Evolutionary conservation across 495 filamentous ascomycete genomes (phyloP).

Genomic region (Aspergillus heteromorphus): DNA sequence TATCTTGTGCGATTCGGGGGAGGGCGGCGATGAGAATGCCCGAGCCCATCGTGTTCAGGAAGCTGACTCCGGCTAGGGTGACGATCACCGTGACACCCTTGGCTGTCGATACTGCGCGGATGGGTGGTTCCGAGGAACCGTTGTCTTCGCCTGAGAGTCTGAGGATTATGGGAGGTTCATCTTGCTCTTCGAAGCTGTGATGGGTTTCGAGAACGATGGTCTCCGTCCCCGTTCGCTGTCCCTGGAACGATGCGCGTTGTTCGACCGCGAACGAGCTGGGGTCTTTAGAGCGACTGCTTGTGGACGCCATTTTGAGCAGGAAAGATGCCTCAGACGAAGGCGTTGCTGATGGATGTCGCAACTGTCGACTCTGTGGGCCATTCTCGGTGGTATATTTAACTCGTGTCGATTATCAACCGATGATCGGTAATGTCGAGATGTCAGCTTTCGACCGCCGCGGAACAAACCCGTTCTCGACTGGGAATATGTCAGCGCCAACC

Average conservation of each 20-base stretch:
- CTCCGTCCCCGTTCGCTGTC: not conserved
- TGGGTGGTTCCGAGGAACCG: not conserved
- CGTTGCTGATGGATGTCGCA: not conserved
- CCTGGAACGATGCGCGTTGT: not conserved
- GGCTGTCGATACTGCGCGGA: not conserved
- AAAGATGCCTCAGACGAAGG: not conserved
- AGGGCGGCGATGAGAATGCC: conserved; percentile 1
- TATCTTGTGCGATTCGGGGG: not conserved
- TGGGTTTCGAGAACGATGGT: not conserved
- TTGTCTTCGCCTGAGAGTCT: not conserved
- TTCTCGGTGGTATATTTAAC: no score
- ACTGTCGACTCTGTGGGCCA: no score
- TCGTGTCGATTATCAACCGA: no score
- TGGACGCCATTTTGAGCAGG: not conserved
- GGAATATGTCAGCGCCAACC: no score
- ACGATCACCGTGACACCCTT: not conserved
- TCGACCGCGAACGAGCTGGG: not conserved
- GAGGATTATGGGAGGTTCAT: not conserved
- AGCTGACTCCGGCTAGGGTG: not conserved
- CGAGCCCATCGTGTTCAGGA: not conserved
- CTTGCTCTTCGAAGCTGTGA: not conserved
- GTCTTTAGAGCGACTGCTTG: not conserved
- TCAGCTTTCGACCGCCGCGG: no score
- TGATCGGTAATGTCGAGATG: no score
- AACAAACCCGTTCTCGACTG: no score